Evolutionary conservation across 2,329 filamentous ascomycete genomes (phyloP), one percentile per base, ranked within the genome.

Genomic region (Exophiala lecanii-corni): DNA sequence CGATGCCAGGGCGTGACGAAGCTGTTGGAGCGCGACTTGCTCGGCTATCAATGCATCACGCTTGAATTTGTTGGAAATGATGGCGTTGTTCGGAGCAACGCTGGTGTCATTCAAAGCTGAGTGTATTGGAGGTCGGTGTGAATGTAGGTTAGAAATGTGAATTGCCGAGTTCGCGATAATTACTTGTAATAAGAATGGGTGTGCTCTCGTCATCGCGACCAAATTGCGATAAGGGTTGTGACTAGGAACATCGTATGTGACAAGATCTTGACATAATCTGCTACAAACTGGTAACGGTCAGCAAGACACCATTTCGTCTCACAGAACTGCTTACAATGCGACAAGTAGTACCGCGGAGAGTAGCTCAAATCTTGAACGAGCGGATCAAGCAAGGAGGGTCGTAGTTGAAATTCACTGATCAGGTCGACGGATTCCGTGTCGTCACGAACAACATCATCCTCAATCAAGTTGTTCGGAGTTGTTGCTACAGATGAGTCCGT

Each of bases 171-270:
- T 35, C 6, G 33, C 33, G 15, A 35, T 35, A 6, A 35, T 18
- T 4, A 18, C 33, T n/a, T 35, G 33, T 6, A 35, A 17, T 5
- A 35, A 19, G 16, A 35, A 35, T 18, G 33, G 9, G n/a, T 35
- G 33, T 12, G 17, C 33, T 20, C 17, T 15, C 12, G 33, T 35
- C 7, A 35, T 15, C 4, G 33, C 15, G 4, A 35, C 18, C 13
- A 35, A 17, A 17, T 35, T 35, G 6, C 33, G 33, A 20, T 35
- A 35, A 9, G 33, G 33, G 16, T 35, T 35, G 33, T 35, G 33
- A 18, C 33, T 35, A 7, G 33, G 33, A 18, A 35, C 19, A 17
- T 35, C 33, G 18, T 35, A 35, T 9, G 33, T 35, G 7, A 35
- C 33, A 4, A 35, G 17, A 20, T 35, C 33, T 18, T 35, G 33